These are phyloP conservation scores for Fusarium drepaniforme DNA, from an alignment of 2,329 filamentous ascomycete species.

Conservation along the genomic window DNA sequence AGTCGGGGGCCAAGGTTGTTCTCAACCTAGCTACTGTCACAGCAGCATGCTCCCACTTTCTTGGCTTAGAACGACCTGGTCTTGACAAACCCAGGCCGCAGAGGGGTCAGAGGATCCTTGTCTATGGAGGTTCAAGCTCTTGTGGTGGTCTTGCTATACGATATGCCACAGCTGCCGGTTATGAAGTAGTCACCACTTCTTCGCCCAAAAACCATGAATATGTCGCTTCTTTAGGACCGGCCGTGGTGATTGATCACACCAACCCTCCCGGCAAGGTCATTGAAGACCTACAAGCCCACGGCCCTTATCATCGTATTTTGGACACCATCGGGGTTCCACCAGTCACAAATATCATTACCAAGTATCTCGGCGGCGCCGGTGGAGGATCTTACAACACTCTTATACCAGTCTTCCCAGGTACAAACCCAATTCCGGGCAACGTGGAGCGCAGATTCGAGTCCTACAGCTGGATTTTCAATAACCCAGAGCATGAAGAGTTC, in stretches of 20 bases:
- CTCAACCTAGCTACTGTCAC: neutral
- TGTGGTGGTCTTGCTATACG: neutral
- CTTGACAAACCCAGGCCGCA: neutral
- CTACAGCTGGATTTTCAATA: neutral
- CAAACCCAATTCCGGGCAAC: neutral
- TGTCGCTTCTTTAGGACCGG: neutral
- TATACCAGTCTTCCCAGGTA: neutral
- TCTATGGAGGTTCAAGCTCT: neutral
- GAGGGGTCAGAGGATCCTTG: neutral
- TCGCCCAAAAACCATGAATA: neutral
- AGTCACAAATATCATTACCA: neutral
- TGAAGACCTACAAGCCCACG: neutral
- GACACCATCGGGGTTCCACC: neutral
- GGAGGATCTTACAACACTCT: constrained; percentile 1
- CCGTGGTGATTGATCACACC: neutral
- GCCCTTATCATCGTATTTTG: neutral
- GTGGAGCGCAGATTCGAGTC: neutral
- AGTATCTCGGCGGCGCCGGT: neutral
- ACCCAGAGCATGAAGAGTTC: neutral
- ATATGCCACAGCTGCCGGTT: neutral
- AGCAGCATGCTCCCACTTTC: neutral
- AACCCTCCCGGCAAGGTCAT: neutral
- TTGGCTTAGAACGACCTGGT: neutral
- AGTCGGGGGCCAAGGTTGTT: neutral
- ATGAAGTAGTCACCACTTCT: constrained; percentile 1